Percentiles rank a stretch among this genome's conserved stretches.
These are phyloP conservation scores for Aspergillus costaricaensis DNA, from an alignment of 2,329 filamentous ascomycete species.

Conservation along the genomic window DNA sequence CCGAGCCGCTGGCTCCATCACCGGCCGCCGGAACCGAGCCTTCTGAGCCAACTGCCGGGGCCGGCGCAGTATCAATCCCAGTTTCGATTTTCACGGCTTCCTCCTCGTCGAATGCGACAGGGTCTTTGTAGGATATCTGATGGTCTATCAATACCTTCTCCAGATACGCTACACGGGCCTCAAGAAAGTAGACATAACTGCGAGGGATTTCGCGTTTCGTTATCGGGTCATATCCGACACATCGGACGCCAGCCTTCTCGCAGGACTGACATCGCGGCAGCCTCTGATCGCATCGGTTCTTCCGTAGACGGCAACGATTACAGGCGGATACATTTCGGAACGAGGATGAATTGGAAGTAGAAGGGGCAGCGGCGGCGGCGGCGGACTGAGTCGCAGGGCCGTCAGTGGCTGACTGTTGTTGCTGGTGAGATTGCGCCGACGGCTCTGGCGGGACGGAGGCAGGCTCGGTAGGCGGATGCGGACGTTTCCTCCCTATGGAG, in stretches of 20 bases:
- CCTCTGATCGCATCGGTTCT: slow-evolving; percentile 93
- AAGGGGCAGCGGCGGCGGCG: slow-evolving; percentile 20
- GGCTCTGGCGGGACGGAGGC: slow-evolving; percentile 24
- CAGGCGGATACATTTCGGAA: slow-evolving; percentile 92
- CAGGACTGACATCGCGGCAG: slow-evolving; percentile 88
- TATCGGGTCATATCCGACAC: slow-evolving; percentile 94
- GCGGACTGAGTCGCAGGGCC: slow-evolving; percentile 20
- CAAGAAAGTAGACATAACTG: slow-evolving; percentile 91
- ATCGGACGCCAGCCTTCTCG: slow-evolving; percentile 87
- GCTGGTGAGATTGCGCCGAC: slow-evolving; percentile 22
- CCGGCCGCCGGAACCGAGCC: slow-evolving; percentile 18
- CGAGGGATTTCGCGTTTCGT: slow-evolving; percentile 93
- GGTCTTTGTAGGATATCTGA: slow-evolving; percentile 70
- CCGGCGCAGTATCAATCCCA: slow-evolving; percentile 27
- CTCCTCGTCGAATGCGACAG: slow-evolving; percentile 65
- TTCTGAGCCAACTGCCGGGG: slow-evolving; percentile 21
- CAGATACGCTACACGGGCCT: slow-evolving; percentile 80
- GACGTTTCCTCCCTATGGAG: slow-evolving; percentile 41
- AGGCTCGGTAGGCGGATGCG: slow-evolving; percentile 33
- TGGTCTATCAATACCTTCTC: slow-evolving; percentile 72
- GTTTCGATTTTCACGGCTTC: slow-evolving; percentile 34
- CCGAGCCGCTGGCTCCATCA: slow-evolving; percentile 14
- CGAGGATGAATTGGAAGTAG: slow-evolving; percentile 42
- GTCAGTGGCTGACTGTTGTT: slow-evolving; percentile 17
- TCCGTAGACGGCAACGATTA: slow-evolving; percentile 86